Evolutionary conservation across 2,329 filamentous ascomycete species (phyloP).

Genomic region (Corynespora cassiicola): DNA sequence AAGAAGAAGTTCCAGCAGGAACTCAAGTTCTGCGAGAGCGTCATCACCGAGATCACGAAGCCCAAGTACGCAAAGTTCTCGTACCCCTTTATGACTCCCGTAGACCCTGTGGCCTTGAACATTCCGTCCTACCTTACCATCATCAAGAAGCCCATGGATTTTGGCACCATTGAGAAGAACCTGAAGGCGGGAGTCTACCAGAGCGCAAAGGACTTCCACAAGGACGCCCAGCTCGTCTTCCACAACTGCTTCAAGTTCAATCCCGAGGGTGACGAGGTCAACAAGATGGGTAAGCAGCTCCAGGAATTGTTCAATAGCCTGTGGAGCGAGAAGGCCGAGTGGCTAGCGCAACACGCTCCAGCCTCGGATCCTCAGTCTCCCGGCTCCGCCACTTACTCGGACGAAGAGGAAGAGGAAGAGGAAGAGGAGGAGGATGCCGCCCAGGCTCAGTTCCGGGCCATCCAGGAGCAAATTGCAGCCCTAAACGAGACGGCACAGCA

Average conservation of each 20-base stretch:
- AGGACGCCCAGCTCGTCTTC: conserved; percentile 82
- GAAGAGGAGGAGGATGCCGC: conserved; percentile 56
- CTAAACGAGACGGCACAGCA: conserved; percentile 70
- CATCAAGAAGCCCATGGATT: conserved; percentile 97
- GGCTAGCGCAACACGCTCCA: conserved; percentile 77
- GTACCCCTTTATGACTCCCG: conserved; percentile 78
- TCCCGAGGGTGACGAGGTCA: conserved; percentile 75
- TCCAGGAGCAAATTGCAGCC: conserved; percentile 72
- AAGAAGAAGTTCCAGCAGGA: conserved; percentile 90
- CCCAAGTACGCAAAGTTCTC: conserved; percentile 72
- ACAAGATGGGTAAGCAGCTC: conserved; percentile 72
- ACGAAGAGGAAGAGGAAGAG: conserved; percentile 74
- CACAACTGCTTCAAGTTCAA: conserved; percentile 95
- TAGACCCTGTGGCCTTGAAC: conserved; percentile 91
- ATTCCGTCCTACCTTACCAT: conserved; percentile 93
- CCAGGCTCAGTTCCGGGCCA: conserved; percentile 54
- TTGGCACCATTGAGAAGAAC: conserved; percentile 80
- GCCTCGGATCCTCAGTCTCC: conserved; percentile 70
- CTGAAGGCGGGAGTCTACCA: conserved; percentile 80
- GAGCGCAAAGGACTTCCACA: conserved; percentile 83
- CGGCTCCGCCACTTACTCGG: conserved; percentile 66
- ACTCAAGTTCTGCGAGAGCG: conserved; percentile 86
- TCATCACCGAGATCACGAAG: conserved; percentile 79
- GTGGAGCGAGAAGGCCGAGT: conserved; percentile 80
- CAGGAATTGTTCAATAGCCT: conserved; percentile 77